These are phyloP conservation scores for Dryadomyces quercivorus DNA, from an alignment of 2,329 filamentous ascomycete genomes.

Conservation along the genomic window DNA sequence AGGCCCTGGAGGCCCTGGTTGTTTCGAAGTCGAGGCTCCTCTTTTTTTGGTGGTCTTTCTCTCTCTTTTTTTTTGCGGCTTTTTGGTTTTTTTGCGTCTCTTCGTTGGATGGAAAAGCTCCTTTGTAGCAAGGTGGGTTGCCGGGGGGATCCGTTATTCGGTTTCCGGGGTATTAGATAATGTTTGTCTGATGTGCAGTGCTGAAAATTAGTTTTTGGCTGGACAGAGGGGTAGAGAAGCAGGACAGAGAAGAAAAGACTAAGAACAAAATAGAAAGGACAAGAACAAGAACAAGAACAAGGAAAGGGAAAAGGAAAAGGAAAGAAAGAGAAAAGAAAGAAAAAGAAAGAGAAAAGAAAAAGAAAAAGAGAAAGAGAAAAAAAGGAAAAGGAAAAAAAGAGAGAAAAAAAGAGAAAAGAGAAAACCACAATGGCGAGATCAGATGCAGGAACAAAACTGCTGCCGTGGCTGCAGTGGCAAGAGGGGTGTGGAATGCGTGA, in stretches of 20 bases:
- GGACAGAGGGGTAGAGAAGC: too few relatives aligned
- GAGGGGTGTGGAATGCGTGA: neutral
- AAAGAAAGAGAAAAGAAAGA: neutral
- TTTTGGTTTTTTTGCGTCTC: neutral
- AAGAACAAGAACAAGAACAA: neutral
- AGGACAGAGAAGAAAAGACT: neutral
- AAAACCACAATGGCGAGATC: conserved; percentile 8
- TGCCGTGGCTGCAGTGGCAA: too few relatives aligned
- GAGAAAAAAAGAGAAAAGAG: neutral
- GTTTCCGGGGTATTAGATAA: too few relatives aligned
- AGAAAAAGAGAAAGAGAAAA: neutral
- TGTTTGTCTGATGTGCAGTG: neutral
- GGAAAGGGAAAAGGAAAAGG: neutral
- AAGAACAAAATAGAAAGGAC: neutral
- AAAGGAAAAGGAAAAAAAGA: neutral
- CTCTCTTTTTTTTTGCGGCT: neutral
- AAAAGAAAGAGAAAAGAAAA: neutral
- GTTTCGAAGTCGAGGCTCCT: conserved; percentile 4
- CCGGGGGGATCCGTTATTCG: too few relatives aligned
- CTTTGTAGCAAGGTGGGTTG: too few relatives aligned
- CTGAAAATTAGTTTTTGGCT: neutral
- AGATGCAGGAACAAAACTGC: conserved; percentile 11
- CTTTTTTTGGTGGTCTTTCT: neutral
- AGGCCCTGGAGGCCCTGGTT: neutral
- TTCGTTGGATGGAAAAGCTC: too few relatives aligned